Evolutionary conservation across 2,329 filamentous ascomycete species (phyloP).

Genomic region (Colletotrichum lini): DNA sequence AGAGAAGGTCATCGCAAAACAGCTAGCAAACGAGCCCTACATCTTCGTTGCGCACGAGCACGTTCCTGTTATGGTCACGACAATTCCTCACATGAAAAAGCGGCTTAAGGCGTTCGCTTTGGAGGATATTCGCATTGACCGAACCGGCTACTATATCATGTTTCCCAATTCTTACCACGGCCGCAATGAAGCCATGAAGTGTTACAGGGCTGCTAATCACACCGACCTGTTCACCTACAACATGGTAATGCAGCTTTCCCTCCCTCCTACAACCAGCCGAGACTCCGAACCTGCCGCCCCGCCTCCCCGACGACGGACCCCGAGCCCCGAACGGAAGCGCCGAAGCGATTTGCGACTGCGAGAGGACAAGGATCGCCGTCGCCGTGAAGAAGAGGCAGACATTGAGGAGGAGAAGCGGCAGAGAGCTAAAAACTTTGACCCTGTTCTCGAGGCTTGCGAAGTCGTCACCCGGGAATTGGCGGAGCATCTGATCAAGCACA

Average conservation of each 20-base stretch:
- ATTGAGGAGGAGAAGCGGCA: conserved; percentile 92
- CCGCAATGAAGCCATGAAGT: conserved; percentile 84
- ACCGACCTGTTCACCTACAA: conserved; percentile 90
- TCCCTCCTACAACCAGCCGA: conserved; percentile 47
- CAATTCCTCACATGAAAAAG: conserved; percentile 91
- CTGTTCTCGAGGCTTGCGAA: conserved; percentile 86
- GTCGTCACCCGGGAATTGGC: conserved; percentile 84
- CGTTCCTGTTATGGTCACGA: conserved; percentile 89
- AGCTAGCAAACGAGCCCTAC: conserved; percentile 85
- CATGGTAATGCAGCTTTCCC: conserved; percentile 88
- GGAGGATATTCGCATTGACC: conserved; percentile 86
- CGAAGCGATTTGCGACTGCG: conserved; percentile 66
- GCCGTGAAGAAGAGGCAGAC: conserved; percentile 84
- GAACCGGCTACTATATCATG: conserved; percentile 90
- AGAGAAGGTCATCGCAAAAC: conserved; percentile 74
- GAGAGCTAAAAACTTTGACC: conserved; percentile 89
- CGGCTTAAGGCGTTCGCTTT: conserved; percentile 87
- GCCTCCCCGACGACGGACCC: conserved; percentile 52
- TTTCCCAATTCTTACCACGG: conserved; percentile 86
- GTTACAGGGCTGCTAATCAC: conserved; percentile 83
- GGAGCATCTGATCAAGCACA: conserved; percentile 89
- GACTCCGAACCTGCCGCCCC: conserved; percentile 40
- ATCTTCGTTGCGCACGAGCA: conserved; percentile 90
- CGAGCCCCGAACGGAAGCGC: conserved; percentile 53
- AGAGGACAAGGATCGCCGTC: conserved; percentile 75